Evolutionary conservation across 139 green algal genomes (phyloP).

Genomic region (Coccomyxa sp.): DNA sequence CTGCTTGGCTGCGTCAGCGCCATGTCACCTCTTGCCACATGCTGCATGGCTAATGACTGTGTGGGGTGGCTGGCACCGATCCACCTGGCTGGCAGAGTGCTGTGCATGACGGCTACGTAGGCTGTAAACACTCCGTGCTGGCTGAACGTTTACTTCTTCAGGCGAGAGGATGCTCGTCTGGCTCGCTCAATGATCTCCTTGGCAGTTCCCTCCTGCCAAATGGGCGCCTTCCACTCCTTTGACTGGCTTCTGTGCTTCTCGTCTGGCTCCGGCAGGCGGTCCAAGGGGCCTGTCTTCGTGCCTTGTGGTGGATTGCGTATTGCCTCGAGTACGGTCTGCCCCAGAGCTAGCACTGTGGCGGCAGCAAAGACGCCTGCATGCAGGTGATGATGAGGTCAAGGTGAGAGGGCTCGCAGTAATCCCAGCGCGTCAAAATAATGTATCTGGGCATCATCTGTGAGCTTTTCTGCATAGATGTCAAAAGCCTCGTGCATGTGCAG

Average conservation of each 20-base stretch:
- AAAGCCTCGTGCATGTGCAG: too few relatives aligned
- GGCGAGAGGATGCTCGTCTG: neutral
- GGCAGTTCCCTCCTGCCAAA: constrained; percentile 23
- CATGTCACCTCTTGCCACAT: too few relatives aligned
- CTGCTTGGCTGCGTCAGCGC: too few relatives aligned
- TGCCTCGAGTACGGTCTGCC: constrained; percentile 15
- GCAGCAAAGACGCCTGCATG: constrained; percentile 32
- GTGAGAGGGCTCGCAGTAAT: too few relatives aligned
- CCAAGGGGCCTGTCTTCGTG: neutral
- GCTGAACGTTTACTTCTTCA: constrained; percentile 12
- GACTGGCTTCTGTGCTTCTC: constrained; percentile 10
- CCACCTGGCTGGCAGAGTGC: too few relatives aligned
- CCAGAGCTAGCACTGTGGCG: constrained; percentile 28
- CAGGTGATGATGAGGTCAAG: too few relatives aligned
- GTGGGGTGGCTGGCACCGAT: too few relatives aligned
- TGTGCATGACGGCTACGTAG: too few relatives aligned
- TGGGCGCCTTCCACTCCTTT: constrained; percentile 28
- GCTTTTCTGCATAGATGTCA: too few relatives aligned
- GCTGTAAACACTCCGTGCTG: neutral
- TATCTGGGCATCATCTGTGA: too few relatives aligned
- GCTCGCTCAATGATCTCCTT: constrained; percentile 18
- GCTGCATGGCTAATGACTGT: too few relatives aligned
- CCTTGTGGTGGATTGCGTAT: neutral
- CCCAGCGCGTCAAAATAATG: too few relatives aligned
- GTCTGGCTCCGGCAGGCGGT: constrained; percentile 21